Conservation (phyloP, 495 filamentous ascomycete species). For the Trichoderma reesei region DNA sequence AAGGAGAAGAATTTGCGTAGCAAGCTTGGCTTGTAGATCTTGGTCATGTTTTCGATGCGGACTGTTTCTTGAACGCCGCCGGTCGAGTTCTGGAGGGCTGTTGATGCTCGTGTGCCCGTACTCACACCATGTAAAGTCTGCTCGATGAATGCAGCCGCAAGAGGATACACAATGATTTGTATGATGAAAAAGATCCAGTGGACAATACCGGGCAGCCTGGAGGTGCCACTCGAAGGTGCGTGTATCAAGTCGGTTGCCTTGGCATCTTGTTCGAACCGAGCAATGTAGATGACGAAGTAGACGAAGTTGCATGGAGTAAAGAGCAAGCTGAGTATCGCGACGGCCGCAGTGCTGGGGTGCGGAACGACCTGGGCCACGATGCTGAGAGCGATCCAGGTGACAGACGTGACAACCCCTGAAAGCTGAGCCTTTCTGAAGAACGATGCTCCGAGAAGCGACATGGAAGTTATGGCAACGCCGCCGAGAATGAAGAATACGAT, state of each 20-base stretch:
- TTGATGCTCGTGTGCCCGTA: slow-evolving; percentile 36
- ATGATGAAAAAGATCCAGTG: slow-evolving; percentile 50
- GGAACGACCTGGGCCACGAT: slow-evolving; percentile 44
- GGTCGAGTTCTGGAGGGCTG: neutral
- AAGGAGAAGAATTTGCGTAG: slow-evolving; percentile 41
- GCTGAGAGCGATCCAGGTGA: slow-evolving; percentile 47
- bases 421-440: slow-evolving; percentile 61
- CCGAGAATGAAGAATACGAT: slow-evolving; percentile 46
- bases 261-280: slow-evolving; percentile 45
- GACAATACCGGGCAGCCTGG: slow-evolving; percentile 43
- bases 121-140: slow-evolving; percentile 52
- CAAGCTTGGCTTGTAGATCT: slow-evolving; percentile 52
- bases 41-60: slow-evolving; percentile 45
- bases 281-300: slow-evolving; percentile 49
- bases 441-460: slow-evolving; percentile 48
- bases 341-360: slow-evolving; percentile 31
- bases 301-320: slow-evolving; percentile 62
- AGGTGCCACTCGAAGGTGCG: slow-evolving; percentile 37
- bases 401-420: slow-evolving; percentile 47
- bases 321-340: slow-evolving; percentile 46
- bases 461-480: slow-evolving; percentile 47
- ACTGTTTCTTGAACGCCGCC: slow-evolving; percentile 32
- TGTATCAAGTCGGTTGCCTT: slow-evolving; percentile 39
- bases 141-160: slow-evolving; percentile 54
- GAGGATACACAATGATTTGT: slow-evolving; percentile 53